Evolutionary conservation across 1,139 yeast species (phyloP).

Genomic region (Martiniozyma asiatica): DNA sequence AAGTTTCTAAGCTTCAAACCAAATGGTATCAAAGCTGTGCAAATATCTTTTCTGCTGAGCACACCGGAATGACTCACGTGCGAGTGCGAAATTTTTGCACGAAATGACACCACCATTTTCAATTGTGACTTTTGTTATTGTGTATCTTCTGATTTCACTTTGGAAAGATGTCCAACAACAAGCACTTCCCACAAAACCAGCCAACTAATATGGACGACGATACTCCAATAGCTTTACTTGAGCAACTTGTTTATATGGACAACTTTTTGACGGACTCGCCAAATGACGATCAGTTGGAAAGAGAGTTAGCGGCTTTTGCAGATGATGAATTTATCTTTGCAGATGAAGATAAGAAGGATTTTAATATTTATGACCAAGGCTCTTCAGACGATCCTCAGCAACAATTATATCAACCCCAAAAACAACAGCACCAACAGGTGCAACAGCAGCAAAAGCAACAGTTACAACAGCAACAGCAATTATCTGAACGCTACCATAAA

Average conservation of each 20-base stretch:
- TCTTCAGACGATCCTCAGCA: slow-evolving; percentile 5
- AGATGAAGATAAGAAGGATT: slow-evolving; percentile 57
- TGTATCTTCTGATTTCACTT: too few species aligned
- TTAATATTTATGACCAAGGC: slow-evolving; percentile 8
- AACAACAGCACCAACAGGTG: slow-evolving; percentile 2
- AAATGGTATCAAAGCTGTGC: too few species aligned
- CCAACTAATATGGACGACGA: too few species aligned
- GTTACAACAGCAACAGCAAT: slow-evolving; percentile 10
- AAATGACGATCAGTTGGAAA: slow-evolving; percentile 44
- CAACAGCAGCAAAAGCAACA: slow-evolving; percentile 4
- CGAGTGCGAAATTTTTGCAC: too few species aligned
- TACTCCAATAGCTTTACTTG: slow-evolving; percentile 58
- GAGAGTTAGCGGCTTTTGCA: slow-evolving; percentile 70
- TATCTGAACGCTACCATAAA: slow-evolving; percentile 11
- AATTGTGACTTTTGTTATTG: too few species aligned
- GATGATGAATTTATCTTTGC: slow-evolving; percentile 69
- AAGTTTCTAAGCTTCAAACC: too few species aligned
- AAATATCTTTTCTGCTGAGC: too few species aligned
- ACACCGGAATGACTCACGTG: too few species aligned
- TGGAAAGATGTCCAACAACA: too few species aligned
- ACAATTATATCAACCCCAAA: slow-evolving; percentile 3
- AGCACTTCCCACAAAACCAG: too few species aligned
- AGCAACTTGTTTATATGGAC: slow-evolving; percentile 67
- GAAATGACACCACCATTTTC: too few species aligned
- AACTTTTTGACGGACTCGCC: slow-evolving; percentile 44